Conservation (phyloP, 441 rosid species). For the Gossypium laxum region DNA sequence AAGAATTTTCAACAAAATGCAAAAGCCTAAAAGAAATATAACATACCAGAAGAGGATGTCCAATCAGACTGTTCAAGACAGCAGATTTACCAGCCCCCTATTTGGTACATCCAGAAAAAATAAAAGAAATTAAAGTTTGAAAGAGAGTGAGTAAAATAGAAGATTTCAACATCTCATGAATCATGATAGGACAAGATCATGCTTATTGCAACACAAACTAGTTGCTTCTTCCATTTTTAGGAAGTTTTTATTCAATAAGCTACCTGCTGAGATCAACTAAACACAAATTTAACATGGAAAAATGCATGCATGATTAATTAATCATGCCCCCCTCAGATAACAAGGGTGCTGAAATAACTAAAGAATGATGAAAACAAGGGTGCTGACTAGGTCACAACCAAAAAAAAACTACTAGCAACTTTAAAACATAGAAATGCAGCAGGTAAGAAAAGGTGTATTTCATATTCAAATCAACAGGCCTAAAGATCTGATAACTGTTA, state of each 20-base stretch:
- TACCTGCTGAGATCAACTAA: background rate
- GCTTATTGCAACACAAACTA: background rate
- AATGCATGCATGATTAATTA: background rate
- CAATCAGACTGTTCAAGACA: slow-evolving; percentile 71
- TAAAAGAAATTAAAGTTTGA: background rate
- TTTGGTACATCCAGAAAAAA: slow-evolving; percentile 12
- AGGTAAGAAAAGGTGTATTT: background rate
- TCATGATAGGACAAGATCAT: background rate
- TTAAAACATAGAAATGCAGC: background rate
- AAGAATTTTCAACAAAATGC: slow-evolving; percentile 13
- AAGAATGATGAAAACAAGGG: too few relatives aligned
- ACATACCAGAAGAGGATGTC: slow-evolving; percentile 86
- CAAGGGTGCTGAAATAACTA: too few relatives aligned
- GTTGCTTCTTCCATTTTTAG: background rate
- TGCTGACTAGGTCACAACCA: too few relatives aligned
- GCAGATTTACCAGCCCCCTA: slow-evolving; percentile 99
- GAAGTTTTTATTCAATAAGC: background rate
- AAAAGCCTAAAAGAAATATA: slow-evolving; percentile 12
- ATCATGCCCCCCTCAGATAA: too few relatives aligned
- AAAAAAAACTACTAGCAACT: background rate
- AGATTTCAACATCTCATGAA: background rate
- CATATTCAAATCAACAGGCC: background rate
- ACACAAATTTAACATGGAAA: too few relatives aligned
- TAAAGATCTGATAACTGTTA: background rate
- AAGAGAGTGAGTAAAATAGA: background rate